These are phyloP conservation scores for Ophiostoma fasciatum DNA, from an alignment of 2,329 filamentous ascomycete species.

Conservation along the genomic window DNA sequence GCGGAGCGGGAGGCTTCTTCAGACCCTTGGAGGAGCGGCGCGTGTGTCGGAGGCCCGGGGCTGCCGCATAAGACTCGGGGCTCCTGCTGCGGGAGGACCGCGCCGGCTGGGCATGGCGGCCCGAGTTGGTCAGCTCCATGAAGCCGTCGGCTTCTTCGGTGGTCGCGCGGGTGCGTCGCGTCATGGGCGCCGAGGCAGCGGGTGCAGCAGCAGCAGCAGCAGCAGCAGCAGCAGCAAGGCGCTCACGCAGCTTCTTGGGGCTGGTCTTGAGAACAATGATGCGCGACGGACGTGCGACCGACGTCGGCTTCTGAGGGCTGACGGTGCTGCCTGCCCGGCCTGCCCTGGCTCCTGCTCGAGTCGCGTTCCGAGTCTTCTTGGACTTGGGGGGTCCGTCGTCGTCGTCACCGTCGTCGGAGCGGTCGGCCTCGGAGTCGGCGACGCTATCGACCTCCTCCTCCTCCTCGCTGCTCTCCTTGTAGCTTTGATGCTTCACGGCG, in stretches of 20 bases:
- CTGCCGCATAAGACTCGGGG: slow-evolving; percentile 32
- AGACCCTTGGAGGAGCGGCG: slow-evolving; percentile 37
- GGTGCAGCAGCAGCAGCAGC: no score
- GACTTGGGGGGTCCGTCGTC: slow-evolving; percentile 23
- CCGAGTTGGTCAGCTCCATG: slow-evolving; percentile 44
- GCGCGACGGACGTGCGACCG: slow-evolving; percentile 4
- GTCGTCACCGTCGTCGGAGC: slow-evolving; percentile 24
- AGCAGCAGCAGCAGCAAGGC: slow-evolving; percentile 5
- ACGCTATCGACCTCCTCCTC: slow-evolving; percentile 20
- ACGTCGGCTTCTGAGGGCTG: slow-evolving; percentile 22
- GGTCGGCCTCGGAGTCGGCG: slow-evolving; percentile 17
- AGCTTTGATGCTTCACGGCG: slow-evolving; percentile 27
- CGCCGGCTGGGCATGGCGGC: slow-evolving; percentile 36
- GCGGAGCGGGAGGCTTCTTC: slow-evolving; percentile 28
- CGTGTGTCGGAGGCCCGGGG: slow-evolving; percentile 17
- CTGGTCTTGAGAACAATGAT: slow-evolving; percentile 14
- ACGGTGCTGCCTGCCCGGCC: no score
- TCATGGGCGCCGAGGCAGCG: slow-evolving; percentile 13
- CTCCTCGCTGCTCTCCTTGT: slow-evolving; percentile 30
- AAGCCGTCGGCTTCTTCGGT: slow-evolving; percentile 42
- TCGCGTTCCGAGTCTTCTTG: no score
- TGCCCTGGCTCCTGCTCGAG: no score
- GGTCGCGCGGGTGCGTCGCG: slow-evolving; percentile 37
- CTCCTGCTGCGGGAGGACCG: slow-evolving; percentile 39
- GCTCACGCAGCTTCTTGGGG: slow-evolving; percentile 6